Conservation (phyloP, 257 asterid genomes). For the Solanum etuberosum region DNA sequence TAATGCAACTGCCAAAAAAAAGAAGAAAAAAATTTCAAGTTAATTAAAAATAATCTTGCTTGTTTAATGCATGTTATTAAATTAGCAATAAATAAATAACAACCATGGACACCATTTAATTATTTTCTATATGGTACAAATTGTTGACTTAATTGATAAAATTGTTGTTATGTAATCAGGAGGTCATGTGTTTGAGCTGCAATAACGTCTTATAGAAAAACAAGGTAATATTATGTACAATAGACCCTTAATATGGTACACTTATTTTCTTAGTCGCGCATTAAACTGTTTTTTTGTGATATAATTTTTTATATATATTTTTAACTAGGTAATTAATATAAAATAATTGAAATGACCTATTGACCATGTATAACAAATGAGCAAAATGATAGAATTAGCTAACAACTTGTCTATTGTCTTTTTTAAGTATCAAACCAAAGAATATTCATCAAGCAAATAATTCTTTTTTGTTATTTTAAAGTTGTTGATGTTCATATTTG, state of each 20-base stretch:
- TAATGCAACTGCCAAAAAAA: background rate
- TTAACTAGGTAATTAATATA: background rate
- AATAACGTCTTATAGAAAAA: no score
- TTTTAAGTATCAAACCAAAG: background rate
- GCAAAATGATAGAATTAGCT: background rate
- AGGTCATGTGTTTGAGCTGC: no score
- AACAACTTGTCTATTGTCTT: background rate
- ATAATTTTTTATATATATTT: background rate
- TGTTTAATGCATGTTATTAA: background rate
- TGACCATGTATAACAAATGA: background rate
- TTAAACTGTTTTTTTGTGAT: background rate
- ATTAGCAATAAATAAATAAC: background rate
- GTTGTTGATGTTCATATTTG: background rate
- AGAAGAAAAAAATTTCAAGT: background rate
- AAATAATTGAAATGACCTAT: background rate
- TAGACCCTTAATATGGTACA: no score
- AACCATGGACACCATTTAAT: no score
- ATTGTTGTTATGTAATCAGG: accelerated
- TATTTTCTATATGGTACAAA: no score
- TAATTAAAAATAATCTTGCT: background rate
- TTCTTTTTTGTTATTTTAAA: background rate
- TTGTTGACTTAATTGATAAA: no score
- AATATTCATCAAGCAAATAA: background rate
- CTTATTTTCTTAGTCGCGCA: no score
- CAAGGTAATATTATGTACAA: no score